phyloP scores from a whole-genome alignment of 768 basidiomycete genomes.

The Termitomyces sp. region DNA sequence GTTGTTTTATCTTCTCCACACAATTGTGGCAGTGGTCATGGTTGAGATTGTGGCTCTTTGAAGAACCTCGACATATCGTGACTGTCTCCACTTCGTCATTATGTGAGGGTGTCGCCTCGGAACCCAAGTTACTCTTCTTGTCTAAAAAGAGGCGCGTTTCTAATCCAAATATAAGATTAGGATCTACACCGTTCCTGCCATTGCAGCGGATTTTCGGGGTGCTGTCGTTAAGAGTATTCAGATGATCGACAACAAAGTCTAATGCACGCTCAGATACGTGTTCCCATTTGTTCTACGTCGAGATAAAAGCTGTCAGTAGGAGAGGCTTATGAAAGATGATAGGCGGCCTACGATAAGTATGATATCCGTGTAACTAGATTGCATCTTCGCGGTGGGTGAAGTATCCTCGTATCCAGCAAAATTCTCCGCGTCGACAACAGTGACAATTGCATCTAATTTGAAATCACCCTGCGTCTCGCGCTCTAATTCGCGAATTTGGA shows the following conservation, averaged over 20 bases:
- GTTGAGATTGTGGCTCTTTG: constrained; percentile 1
- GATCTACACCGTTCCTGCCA: constrained; percentile 63
- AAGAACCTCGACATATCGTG: constrained; percentile 48
- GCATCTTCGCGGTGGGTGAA: constrained; percentile 88
- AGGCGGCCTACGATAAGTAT: constrained; percentile 69
- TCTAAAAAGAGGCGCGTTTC: constrained; percentile 72
- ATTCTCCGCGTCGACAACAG: constrained; percentile 89
- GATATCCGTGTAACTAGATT: constrained; percentile 93
- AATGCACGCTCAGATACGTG: constrained; percentile 71
- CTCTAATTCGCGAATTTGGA: constrained; percentile 90
- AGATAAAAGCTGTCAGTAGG: background rate
- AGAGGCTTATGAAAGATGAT: background rate
- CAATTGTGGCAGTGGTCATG: constrained; percentile 7
- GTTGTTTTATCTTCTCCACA: constrained; percentile 3
- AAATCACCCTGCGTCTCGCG: constrained; percentile 68
- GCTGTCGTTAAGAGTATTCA: constrained; percentile 83
- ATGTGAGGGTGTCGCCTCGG: constrained; percentile 30
- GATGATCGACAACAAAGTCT: constrained; percentile 81
- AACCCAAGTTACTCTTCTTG: constrained; percentile 13
- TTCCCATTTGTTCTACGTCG: constrained; percentile 90
- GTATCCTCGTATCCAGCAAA: constrained; percentile 92
- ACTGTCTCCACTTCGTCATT: constrained; percentile 86
- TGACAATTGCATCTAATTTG: constrained; percentile 85
- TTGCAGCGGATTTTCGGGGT: constrained; percentile 81
- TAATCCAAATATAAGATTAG: constrained; percentile 81